phyloP scores from a whole-genome alignment of 768 basidiomycete species.

The Phanerochaete sordida region DNA sequence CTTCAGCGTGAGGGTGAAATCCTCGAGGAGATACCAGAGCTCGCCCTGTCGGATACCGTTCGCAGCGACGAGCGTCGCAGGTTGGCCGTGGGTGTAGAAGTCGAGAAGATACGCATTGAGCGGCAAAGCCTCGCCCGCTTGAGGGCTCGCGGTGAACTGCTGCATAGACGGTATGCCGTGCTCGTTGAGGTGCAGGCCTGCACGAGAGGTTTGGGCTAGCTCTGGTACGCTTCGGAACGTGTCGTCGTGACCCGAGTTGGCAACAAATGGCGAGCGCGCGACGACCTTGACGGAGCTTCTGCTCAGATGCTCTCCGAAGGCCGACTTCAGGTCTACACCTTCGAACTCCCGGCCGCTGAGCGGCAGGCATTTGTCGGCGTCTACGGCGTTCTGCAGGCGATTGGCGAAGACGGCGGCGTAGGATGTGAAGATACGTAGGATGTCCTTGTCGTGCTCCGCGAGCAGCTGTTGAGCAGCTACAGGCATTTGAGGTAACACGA shows the following conservation, averaged over 20 bases:
- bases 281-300: constrained; percentile 34
- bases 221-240: constrained; percentile 47
- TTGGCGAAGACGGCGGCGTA: constrained; percentile 51
- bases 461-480: constrained; percentile 39
- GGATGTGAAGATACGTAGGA: constrained; percentile 48
- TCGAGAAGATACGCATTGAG: constrained; percentile 69
- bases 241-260: constrained; percentile 65
- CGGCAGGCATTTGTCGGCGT: constrained; percentile 44
- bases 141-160: constrained; percentile 24
- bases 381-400: constrained; percentile 35
- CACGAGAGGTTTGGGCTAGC: constrained; percentile 46
- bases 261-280: constrained; percentile 60
- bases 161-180: constrained; percentile 58
- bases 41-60: constrained; percentile 62
- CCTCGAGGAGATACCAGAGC: constrained; percentile 62
- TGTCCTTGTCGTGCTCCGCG: constrained; percentile 42
- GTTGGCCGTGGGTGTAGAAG: constrained; percentile 66
- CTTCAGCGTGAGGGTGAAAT: constrained; percentile 49
- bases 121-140: constrained; percentile 24
- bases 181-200: constrained; percentile 52
- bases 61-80: constrained; percentile 40
- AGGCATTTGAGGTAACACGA: constrained; percentile 51
- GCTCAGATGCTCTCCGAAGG: constrained; percentile 35
- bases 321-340: constrained; percentile 8
- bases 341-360: constrained; percentile 33